These are phyloP conservation scores for Sarcodon aspratus DNA, from an alignment of 768 basidiomycete genomes.

Conservation along the genomic window DNA sequence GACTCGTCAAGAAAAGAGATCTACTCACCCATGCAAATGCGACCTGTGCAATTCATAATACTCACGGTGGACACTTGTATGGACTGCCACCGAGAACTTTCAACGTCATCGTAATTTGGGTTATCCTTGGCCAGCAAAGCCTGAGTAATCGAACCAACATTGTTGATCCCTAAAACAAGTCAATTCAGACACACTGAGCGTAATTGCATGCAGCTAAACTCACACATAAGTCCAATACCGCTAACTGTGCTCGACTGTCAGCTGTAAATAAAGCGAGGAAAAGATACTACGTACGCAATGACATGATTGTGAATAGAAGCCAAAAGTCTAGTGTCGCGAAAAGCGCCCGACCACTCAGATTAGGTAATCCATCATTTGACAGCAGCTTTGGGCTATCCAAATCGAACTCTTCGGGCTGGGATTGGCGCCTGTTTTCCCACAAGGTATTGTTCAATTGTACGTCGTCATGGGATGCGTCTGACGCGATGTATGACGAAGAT, in stretches of 20 bases:
- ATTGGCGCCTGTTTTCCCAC: too few relatives aligned
- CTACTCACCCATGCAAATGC: slow-evolving; percentile 58
- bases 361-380: slow-evolving; percentile 23
- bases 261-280: neutral
- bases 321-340: slow-evolving; percentile 49
- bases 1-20: neutral
- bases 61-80: slow-evolving; percentile 78
- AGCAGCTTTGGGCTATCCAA: neutral
- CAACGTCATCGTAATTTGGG: slow-evolving; percentile 50
- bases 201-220: slow-evolving; percentile 10
- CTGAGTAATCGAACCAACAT: slow-evolving; percentile 72
- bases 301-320: slow-evolving; percentile 43
- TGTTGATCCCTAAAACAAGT: slow-evolving; percentile 56
- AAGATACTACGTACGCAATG: slow-evolving; percentile 34
- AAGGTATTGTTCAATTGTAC: slow-evolving; percentile 4
- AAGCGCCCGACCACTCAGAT: slow-evolving; percentile 43
- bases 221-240: slow-evolving; percentile 72
- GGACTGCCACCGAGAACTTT: slow-evolving; percentile 68
- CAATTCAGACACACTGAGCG: neutral
- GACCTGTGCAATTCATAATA: slow-evolving; percentile 69
- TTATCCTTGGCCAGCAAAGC: slow-evolving; percentile 52
- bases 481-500: neutral
- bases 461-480: slow-evolving; percentile 10
- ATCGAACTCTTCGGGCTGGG: too few relatives aligned
- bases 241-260: slow-evolving; percentile 29